phyloP scores from a whole-genome alignment of 768 basidiomycete species.

The Mycena pura region DNA sequence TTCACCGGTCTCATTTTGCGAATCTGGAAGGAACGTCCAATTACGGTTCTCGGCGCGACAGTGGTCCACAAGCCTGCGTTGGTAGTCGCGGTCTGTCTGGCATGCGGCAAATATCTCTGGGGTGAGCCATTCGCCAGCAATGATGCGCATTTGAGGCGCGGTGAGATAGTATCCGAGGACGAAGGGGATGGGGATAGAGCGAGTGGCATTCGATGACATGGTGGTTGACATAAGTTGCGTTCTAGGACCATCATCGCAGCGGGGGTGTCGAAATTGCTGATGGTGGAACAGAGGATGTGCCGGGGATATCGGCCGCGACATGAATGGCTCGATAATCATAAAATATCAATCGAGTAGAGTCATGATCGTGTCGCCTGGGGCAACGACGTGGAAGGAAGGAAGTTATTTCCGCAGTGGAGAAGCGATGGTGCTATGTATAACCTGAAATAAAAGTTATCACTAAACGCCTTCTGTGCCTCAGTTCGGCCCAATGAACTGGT shows the following conservation, averaged over 20 bases:
- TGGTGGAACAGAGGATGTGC: too few species aligned
- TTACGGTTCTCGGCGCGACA: neutral
- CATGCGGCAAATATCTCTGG: neutral
- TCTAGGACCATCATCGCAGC: too few species aligned
- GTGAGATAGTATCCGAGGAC: neutral
- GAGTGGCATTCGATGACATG: neutral
- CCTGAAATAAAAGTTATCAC: too few species aligned
- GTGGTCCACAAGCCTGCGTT: neutral
- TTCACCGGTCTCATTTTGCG: neutral
- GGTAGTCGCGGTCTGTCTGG: neutral
- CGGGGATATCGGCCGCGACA: too few species aligned
- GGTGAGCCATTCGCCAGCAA: neutral
- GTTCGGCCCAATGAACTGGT: conserved; percentile 91
- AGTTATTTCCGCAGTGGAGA: too few species aligned
- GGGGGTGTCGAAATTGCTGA: too few species aligned
- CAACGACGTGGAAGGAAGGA: too few species aligned
- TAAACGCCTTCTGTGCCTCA: conserved; percentile 33
- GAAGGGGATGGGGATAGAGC: neutral
- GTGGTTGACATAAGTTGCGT: too few species aligned
- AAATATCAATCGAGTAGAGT: too few species aligned
- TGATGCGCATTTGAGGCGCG: neutral
- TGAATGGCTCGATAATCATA: too few species aligned
- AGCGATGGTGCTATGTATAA: too few species aligned
- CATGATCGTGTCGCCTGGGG: too few species aligned
- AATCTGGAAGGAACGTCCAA: neutral